Evolutionary conservation across 352 stramenopile genomes (phyloP), one percentile per base, ranked within the genome.

Genomic region (Globisporangium irregulare): DNA sequence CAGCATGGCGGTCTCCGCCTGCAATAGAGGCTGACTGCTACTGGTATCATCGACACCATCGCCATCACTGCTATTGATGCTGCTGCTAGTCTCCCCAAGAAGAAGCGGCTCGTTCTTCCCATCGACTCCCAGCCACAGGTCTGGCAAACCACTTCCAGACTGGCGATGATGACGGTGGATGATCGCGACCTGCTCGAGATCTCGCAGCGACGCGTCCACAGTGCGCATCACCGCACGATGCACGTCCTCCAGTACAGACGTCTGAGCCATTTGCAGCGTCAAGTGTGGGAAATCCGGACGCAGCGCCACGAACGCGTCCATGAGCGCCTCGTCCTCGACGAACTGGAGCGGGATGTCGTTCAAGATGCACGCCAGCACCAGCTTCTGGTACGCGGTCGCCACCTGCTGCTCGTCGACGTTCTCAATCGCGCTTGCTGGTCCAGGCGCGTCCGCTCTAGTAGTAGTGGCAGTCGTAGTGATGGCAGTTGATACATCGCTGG

Each of bases 321-420:
- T 54, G 48, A 87, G 62, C 48, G 75, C 62, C 29, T 73, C 71
- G 65, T 84, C 75, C 34, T 83, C 77, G 25, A 87, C 54, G 10
- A 87, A 77, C 54, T 22, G 14, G 8, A 77, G 57, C 18, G 75
- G 75, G 20, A 80, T 66, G 38, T 75, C 65, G 55, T 78, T 70
- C 41, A 81, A 53, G 27, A 87, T 67, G 62, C 73, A 84, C 34
- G 79, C 75, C 8, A 85, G 71, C 57, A 80, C 75, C 38, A 87
- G 66, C 36, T 82, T 69, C 43, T 80, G 75, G 29, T 81, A 69
- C 62, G 80, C 71, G 5, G 34, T 51, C 38, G 63, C 59, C 14
- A 62, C 66, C 25, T 73, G 64, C 25, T 57, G 27, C 46, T 65
- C 38, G 0, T 48, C 51, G 41, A 60, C 57, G 24, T 20, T 18